phyloP scores from a whole-genome alignment of 1,139 yeast genomes.

The Geotrichum phurueaensis region DNA sequence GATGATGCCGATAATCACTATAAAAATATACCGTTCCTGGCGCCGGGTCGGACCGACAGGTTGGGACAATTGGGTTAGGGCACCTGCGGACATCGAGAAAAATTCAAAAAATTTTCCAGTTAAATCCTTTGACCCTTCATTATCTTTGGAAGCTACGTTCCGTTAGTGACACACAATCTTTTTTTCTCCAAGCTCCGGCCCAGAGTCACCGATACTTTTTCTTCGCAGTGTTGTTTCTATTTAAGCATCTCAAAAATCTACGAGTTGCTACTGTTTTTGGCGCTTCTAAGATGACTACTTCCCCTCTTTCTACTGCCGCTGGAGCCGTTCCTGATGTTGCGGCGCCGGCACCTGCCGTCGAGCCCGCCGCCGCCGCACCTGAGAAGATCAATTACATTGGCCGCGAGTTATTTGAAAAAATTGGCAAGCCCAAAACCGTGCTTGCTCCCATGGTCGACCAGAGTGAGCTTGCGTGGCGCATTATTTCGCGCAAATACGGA shows the following conservation, averaged over 20 bases:
- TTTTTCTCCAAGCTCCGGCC: not conserved
- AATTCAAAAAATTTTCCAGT: not conserved
- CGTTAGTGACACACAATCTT: not conserved
- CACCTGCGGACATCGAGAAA: not conserved
- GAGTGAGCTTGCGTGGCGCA: constrained; percentile 92
- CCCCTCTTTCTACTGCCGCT: not conserved
- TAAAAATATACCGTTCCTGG: not conserved
- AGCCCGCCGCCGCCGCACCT: not conserved
- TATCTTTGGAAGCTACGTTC: not conserved
- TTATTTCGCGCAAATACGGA: constrained; percentile 78
- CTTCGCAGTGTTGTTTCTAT: not conserved
- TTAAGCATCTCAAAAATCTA: not conserved
- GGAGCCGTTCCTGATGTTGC: not conserved
- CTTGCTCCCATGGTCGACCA: constrained; percentile 99
- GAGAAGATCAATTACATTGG: constrained; percentile 40
- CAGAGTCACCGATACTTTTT: not conserved
- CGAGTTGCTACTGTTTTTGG: not conserved
- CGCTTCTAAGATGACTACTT: constrained; percentile 3
- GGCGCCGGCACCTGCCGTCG: not conserved
- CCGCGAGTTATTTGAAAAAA: constrained; percentile 57
- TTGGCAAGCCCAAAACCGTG: constrained; percentile 74
- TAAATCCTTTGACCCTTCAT: not conserved
- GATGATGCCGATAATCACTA: not conserved
- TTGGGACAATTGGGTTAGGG: not conserved
- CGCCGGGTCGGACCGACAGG: not conserved